A percentile compares a stretch with the other conserved stretches of the same genome.
phyloP scores from a whole-genome alignment of 306 rosid species.

The Quercus aquifolioides region DNA sequence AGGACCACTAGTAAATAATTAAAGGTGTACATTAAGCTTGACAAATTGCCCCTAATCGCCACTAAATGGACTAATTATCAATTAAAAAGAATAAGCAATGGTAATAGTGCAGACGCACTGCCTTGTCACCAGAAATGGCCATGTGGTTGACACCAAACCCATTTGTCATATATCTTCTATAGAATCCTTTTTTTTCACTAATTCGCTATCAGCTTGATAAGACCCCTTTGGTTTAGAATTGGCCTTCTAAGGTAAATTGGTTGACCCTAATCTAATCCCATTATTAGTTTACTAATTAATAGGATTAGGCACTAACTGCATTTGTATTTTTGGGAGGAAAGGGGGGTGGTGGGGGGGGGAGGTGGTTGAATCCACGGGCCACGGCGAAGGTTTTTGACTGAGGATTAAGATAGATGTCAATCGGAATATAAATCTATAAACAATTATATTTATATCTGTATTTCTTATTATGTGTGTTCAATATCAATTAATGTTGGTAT shows the following conservation, averaged over 20 bases:
- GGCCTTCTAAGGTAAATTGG: background rate
- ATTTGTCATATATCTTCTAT: background rate
- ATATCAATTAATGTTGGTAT: too few relatives aligned
- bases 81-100: background rate
- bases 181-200: background rate
- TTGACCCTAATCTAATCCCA: too few relatives aligned
- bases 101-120: background rate
- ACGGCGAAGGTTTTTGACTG: too few relatives aligned
- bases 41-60: background rate
- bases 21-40: background rate
- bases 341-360: too few relatives aligned
- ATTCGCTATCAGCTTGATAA: background rate
- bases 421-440: too few relatives aligned
- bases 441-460: too few relatives aligned
- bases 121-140: background rate
- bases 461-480: too few relatives aligned
- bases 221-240: background rate
- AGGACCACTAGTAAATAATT: background rate
- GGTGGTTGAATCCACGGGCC: too few relatives aligned
- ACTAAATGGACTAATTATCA: background rate
- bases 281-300: too few relatives aligned
- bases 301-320: too few relatives aligned
- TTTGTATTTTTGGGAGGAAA: too few relatives aligned
- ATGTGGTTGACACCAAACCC: background rate
- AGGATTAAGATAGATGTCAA: too few relatives aligned